phyloP scores from a whole-genome alignment of 2,329 filamentous ascomycete species.

The Fulvia fulva region DNA sequence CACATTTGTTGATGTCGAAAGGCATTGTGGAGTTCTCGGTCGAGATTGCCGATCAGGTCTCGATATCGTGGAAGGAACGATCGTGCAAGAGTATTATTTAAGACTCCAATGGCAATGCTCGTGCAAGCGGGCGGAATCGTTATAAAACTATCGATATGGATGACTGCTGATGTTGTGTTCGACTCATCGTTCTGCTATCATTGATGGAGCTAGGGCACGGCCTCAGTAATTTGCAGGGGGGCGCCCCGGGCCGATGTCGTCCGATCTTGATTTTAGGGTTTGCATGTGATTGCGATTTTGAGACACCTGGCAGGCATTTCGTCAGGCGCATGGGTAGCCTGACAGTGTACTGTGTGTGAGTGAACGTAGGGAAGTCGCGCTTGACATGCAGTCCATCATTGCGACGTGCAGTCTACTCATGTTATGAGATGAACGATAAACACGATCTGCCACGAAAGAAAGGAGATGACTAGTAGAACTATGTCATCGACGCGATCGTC shows the following conservation, averaged over 20 bases:
- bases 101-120: too few relatives aligned
- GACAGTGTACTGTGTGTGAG: background rate
- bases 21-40: background rate
- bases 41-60: background rate
- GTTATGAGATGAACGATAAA: background rate
- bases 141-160: too few relatives aligned
- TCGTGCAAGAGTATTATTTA: too few relatives aligned
- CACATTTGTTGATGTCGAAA: constrained; percentile 50
- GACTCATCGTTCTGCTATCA: background rate
- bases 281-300: background rate
- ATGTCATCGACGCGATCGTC: background rate
- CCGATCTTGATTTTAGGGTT: background rate
- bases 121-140: too few relatives aligned
- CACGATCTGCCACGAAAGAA: background rate
- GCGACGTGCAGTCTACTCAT: background rate
- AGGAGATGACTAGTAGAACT: background rate
- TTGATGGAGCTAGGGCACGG: background rate
- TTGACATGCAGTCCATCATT: background rate
- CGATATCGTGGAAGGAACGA: background rate
- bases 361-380: background rate
- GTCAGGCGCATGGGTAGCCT: background rate
- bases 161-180: background rate
- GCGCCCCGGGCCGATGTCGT: too few relatives aligned
- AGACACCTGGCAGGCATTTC: background rate
- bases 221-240: too few relatives aligned